These are phyloP conservation scores for Clavariopsis aquatica DNA, from an alignment of 495 filamentous ascomycete genomes.

Conservation along the genomic window DNA sequence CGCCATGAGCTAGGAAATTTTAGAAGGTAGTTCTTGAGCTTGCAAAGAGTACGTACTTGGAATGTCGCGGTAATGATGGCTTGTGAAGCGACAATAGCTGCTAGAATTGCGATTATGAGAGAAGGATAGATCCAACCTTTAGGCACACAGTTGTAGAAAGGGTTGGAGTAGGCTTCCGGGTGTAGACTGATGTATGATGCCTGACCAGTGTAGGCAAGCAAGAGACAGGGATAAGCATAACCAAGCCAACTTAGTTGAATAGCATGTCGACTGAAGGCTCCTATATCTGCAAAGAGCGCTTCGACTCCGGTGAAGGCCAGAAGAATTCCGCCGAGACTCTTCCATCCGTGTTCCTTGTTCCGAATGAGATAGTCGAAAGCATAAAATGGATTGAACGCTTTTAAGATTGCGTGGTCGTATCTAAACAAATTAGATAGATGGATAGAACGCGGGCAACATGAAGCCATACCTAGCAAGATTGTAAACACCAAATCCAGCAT, in stretches of 20 bases:
- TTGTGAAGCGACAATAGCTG: constrained; percentile 74
- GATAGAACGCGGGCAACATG: background rate
- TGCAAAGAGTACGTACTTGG: constrained; percentile 44
- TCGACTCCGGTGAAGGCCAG: constrained; percentile 75
- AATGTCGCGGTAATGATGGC: constrained; percentile 78
- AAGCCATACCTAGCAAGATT: constrained; percentile 22
- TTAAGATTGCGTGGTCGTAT: constrained; percentile 65
- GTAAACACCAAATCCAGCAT: constrained; percentile 68
- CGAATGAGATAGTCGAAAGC: constrained; percentile 62
- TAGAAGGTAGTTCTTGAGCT: background rate
- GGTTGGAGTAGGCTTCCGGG: constrained; percentile 65
- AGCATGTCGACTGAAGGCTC: constrained; percentile 57
- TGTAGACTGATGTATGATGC: constrained; percentile 67
- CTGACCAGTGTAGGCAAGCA: constrained; percentile 72
- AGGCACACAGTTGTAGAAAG: constrained; percentile 69
- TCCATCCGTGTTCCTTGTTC: constrained; percentile 66
- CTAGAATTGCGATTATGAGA: constrained; percentile 65
- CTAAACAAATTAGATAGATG: constrained; percentile 56
- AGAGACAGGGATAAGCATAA: constrained; percentile 66
- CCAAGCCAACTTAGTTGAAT: constrained; percentile 68
- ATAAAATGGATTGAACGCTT: constrained; percentile 68
- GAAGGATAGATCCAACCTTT: constrained; percentile 67
- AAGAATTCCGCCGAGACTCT: constrained; percentile 66
- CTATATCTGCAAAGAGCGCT: constrained; percentile 73
- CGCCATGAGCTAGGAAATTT: constrained; percentile 51